A percentile compares a stretch with the other conserved stretches of the same genome.
These are phyloP conservation scores for Termitomyces sp. DNA, from an alignment of 768 basidiomycete species.

Conservation along the genomic window DNA sequence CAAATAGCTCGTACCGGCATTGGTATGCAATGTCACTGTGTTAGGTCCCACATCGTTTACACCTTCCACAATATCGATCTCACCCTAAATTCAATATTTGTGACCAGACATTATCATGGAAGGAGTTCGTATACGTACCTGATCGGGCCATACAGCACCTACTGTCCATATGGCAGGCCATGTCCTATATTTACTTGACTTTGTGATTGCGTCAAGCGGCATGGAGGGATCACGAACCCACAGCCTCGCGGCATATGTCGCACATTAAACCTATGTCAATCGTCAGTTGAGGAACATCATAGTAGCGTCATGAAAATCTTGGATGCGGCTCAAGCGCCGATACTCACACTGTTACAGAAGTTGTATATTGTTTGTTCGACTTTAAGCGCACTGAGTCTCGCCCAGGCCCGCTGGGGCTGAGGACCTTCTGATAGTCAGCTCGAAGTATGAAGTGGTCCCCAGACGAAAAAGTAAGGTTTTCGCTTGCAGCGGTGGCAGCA, in stretches of 20 bases:
- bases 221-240: constrained; percentile 28
- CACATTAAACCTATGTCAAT: constrained; percentile 35
- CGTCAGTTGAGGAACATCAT: not conserved
- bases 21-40: constrained; percentile 32
- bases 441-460: constrained; percentile 50
- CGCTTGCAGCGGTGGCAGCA: constrained; percentile 39
- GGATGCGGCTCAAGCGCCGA: no score
- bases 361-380: constrained; percentile 49
- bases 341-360: constrained; percentile 45
- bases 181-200: constrained; percentile 17
- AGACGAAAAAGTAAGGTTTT: constrained; percentile 54
- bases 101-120: not conserved
- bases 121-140: constrained; percentile 17
- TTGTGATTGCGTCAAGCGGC: not conserved
- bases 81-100: constrained; percentile 29
- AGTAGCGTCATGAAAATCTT: no score
- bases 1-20: constrained; percentile 33
- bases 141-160: constrained; percentile 40
- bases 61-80: constrained; percentile 42
- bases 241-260: constrained; percentile 59
- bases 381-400: constrained; percentile 53
- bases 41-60: constrained; percentile 34
- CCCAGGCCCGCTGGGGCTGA: constrained; percentile 47
- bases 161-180: constrained; percentile 57
- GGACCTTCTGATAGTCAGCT: constrained; percentile 42